These are phyloP conservation scores for Paxillus ammoniavirescens DNA, from an alignment of 768 basidiomycete genomes.

Conservation along the genomic window DNA sequence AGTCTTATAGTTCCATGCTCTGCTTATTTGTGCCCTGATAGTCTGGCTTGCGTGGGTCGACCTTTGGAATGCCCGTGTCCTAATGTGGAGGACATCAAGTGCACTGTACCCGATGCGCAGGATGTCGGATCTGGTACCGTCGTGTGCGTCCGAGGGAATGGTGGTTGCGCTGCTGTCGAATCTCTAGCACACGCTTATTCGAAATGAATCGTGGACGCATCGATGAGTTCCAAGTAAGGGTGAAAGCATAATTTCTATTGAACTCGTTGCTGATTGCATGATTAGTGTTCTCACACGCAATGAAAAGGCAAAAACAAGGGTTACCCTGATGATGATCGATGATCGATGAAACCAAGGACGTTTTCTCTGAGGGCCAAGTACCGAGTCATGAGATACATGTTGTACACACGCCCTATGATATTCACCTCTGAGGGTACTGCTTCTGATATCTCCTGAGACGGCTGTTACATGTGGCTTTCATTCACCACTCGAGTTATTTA, in stretches of 20 bases:
- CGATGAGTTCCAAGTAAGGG: neutral
- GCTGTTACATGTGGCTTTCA: too few species aligned
- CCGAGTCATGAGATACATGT: too few species aligned
- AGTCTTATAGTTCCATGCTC: constrained; percentile 64
- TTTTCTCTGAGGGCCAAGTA: too few species aligned
- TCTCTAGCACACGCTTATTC: constrained; percentile 33
- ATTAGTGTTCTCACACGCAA: too few species aligned
- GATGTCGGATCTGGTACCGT: constrained; percentile 57
- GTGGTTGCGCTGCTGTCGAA: constrained; percentile 64
- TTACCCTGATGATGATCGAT: too few species aligned
- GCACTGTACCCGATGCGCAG: constrained; percentile 61
- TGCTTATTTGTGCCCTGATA: constrained; percentile 72
- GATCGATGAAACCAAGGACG: too few species aligned
- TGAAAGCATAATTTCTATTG: too few species aligned
- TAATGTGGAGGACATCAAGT: constrained; percentile 72
- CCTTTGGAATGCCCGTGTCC: constrained; percentile 77
- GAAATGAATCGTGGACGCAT: constrained; percentile 7
- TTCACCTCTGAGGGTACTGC: too few species aligned
- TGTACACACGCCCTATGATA: too few species aligned
- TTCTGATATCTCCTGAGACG: too few species aligned
- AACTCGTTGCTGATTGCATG: neutral
- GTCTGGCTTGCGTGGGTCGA: constrained; percentile 57
- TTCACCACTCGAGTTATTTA: too few species aligned
- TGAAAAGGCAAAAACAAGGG: too few species aligned
- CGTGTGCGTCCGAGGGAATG: constrained; percentile 64